phyloP scores from a whole-genome alignment of 352 stramenopile species.

The Elongisporangium anandrum region DNA sequence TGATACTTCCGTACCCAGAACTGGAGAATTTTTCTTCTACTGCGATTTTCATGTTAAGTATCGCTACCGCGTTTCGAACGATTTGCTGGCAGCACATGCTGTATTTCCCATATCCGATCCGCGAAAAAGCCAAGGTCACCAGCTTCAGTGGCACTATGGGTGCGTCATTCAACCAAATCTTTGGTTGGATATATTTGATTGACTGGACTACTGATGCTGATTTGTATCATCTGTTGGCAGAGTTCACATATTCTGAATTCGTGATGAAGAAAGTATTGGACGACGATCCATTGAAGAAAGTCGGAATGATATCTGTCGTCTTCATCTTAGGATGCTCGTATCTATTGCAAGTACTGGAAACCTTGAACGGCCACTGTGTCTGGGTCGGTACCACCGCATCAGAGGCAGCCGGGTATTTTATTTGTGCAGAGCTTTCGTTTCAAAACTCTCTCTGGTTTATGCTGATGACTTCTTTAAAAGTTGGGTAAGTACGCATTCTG shows the following conservation, averaged over 20 bases:
- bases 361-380: conserved; percentile 31
- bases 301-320: conserved; percentile 15
- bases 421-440: conserved; percentile 18
- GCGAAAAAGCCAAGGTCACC: conserved; percentile 55
- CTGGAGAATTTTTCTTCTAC: conserved; percentile 28
- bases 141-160: conserved; percentile 52
- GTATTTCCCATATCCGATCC: conserved; percentile 69
- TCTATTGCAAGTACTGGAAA: conserved; percentile 44
- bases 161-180: conserved; percentile 10
- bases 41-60: conserved; percentile 38
- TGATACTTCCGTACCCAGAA: conserved; percentile 47
- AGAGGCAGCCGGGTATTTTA: neutral
- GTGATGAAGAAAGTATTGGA: conserved; percentile 74
- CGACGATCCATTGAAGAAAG: conserved; percentile 43
- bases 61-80: conserved; percentile 30
- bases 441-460: conserved; percentile 41
- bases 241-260: conserved; percentile 66
- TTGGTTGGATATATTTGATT: too few species aligned
- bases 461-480: conserved; percentile 37
- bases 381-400: conserved; percentile 5
- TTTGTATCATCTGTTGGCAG: conserved; percentile 10
- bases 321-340: conserved; percentile 18
- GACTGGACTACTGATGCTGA: too few species aligned
- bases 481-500: conserved; percentile 39
- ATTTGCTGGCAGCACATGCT: conserved; percentile 52